Conservation (phyloP, 139 green algal genomes). For the Chlamydomonas asymmetrica region DNA sequence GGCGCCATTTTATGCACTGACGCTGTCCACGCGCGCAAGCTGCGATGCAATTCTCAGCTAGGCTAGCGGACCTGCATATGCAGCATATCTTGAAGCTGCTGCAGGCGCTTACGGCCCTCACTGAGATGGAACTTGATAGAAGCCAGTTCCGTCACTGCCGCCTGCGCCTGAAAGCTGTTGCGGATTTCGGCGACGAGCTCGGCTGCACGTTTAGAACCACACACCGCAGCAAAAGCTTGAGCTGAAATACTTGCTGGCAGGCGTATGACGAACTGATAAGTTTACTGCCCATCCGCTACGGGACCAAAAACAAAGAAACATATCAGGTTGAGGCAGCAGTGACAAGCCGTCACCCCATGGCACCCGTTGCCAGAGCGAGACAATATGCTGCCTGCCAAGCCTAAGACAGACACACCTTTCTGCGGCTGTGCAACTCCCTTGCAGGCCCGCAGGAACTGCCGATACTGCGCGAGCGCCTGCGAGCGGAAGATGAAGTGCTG, state of each 20-base stretch:
- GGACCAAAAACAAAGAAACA: too few relatives aligned
- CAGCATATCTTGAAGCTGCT: conserved; percentile 50
- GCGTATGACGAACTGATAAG: too few relatives aligned
- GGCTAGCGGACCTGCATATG: conserved; percentile 17
- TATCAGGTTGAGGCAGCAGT: too few relatives aligned
- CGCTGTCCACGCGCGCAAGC: not conserved
- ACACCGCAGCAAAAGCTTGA: too few relatives aligned
- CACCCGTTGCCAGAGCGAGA: too few relatives aligned
- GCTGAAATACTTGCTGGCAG: too few relatives aligned
- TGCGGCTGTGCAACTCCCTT: conserved; percentile 21
- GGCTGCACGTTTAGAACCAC: too few relatives aligned
- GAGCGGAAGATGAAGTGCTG: conserved; percentile 48
- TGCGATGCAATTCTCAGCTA: not conserved
- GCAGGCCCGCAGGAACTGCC: conserved; percentile 40
- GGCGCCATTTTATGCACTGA: not conserved
- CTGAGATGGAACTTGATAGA: conserved; percentile 59
- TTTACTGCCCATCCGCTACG: too few relatives aligned
- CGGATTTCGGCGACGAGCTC: conserved; percentile 40
- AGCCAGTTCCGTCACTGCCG: conserved; percentile 9
- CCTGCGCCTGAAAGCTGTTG: conserved; percentile 36
- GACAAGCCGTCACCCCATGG: too few relatives aligned
- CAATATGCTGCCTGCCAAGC: not conserved
- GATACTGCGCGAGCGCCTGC: conserved; percentile 43
- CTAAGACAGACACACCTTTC: conserved; percentile 13
- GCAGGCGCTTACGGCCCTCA: conserved; percentile 45